phyloP scores from a whole-genome alignment of 768 basidiomycete genomes.

The Tricholoma bakamatsutake region DNA sequence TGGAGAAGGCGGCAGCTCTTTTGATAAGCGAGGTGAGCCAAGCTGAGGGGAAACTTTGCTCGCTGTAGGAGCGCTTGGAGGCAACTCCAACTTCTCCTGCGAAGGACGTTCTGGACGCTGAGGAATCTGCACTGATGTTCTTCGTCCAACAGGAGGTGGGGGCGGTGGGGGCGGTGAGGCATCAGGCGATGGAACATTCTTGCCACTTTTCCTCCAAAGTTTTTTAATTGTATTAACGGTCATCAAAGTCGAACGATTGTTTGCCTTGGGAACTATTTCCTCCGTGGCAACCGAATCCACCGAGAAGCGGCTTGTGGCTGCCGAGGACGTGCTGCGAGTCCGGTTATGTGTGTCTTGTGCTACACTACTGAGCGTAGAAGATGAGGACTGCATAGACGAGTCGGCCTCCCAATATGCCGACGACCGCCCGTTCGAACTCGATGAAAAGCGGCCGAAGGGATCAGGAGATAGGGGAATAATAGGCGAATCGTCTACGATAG shows the following conservation, averaged over 20 bases:
- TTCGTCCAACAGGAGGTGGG: conserved; percentile 20
- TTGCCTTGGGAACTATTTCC: conserved; percentile 22
- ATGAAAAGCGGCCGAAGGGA: conserved; percentile 72
- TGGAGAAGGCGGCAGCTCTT: conserved; percentile 18
- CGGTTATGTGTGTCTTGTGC: conserved; percentile 20
- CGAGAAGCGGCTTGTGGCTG: conserved; percentile 65
- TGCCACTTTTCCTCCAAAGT: conserved; percentile 73
- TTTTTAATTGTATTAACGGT: conserved; percentile 70
- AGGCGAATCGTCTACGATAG: conserved; percentile 39
- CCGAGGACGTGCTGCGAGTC: conserved; percentile 14
- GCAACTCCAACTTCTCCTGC: conserved; percentile 30
- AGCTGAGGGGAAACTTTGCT: conserved; percentile 23
- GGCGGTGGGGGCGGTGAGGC: conserved; percentile 39
- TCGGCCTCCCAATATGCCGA: conserved; percentile 41
- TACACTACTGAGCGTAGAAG: conserved; percentile 7
- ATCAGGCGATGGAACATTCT: conserved; percentile 39
- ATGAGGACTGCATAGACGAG: conserved; percentile 1
- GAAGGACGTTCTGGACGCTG: conserved; percentile 34
- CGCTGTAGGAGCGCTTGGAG: conserved; percentile 23
- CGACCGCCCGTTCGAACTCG: conserved; percentile 30
- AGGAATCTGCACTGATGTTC: conserved; percentile 26
- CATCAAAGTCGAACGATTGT: conserved; percentile 52
- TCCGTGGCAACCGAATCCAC: conserved; percentile 55
- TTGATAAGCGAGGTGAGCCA: conserved; percentile 15
- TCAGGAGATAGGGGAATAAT: conserved; percentile 82